Conservation (phyloP, 805 yeast genomes). For the Spathaspora hagerdaliae region DNA sequence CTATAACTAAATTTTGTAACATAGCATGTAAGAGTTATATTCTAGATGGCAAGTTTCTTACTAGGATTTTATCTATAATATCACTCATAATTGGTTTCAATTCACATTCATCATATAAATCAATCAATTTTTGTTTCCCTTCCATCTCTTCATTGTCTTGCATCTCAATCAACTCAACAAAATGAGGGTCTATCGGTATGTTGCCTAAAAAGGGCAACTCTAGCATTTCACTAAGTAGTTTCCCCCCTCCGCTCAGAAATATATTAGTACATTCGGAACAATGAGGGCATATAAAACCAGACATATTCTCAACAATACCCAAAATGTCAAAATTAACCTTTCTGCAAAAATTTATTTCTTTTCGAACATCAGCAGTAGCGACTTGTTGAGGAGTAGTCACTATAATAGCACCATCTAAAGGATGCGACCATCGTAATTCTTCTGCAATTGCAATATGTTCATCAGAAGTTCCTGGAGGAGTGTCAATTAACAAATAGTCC, state of each 20-base stretch:
- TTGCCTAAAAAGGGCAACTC: conserved; percentile 72
- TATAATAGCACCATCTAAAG: conserved; percentile 83
- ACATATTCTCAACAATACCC: conserved; percentile 94
- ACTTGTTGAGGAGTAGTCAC: conserved; percentile 97
- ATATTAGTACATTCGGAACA: conserved; percentile 91
- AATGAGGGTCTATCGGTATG: conserved; percentile 90
- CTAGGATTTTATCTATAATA: conserved; percentile 32
- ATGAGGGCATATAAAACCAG: conserved; percentile 92
- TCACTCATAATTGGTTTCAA: conserved; percentile 34
- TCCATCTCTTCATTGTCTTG: conserved; percentile 34
- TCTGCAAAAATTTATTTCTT: conserved; percentile 87
- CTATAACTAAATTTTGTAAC: background rate
- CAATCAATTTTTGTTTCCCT: conserved; percentile 22
- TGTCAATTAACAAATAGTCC: conserved; percentile 81
- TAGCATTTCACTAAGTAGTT: conserved; percentile 57
- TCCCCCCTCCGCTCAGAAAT: conserved; percentile 92
- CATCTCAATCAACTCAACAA: conserved; percentile 82
- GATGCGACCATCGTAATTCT: conserved; percentile 64
- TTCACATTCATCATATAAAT: conserved; percentile 31
- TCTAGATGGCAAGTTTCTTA: conserved; percentile 20
- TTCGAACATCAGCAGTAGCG: conserved; percentile 89
- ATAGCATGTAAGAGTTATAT: background rate
- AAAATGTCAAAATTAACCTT: conserved; percentile 77
- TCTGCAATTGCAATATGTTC: conserved; percentile 97
- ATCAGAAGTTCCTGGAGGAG: conserved; percentile 99